Evolutionary conservation across 805 yeast genomes (phyloP).

Genomic region (Candida krabiensis): DNA sequence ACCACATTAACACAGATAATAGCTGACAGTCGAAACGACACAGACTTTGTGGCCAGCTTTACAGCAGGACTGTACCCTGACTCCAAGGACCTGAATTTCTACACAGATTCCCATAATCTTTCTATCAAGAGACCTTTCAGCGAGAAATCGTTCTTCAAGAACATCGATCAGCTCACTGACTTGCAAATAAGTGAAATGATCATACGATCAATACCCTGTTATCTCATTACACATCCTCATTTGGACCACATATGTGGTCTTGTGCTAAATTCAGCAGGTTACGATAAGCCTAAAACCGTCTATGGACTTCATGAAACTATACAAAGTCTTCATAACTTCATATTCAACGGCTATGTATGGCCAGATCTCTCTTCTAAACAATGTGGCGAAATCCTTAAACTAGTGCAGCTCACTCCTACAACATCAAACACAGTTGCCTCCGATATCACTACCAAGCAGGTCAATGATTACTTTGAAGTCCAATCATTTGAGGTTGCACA

Average conservation of each 20-base stretch:
- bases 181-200: conserved; percentile 23
- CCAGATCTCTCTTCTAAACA: conserved; percentile 56
- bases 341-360: conserved; percentile 81
- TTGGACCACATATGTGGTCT: conserved; percentile 75
- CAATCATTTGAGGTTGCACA: conserved; percentile 43
- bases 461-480: conserved; percentile 38
- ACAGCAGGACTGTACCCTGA: conserved; percentile 19
- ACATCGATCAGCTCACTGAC: conserved; percentile 5
- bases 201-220: conserved; percentile 39
- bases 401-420: neutral
- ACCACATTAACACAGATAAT: conserved; percentile 47
- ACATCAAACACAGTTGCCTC: neutral
- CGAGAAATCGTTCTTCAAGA: conserved; percentile 3
- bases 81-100: conserved; percentile 9
- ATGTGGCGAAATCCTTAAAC: conserved; percentile 23
- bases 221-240: conserved; percentile 78
- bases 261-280: conserved; percentile 68
- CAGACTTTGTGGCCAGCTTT: conserved; percentile 6
- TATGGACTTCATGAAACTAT: conserved; percentile 57
- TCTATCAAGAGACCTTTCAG: conserved; percentile 8
- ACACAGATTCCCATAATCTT: conserved; percentile 8
- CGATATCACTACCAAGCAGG: conserved; percentile 4
- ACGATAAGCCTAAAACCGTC: conserved; percentile 39
- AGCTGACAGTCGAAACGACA: conserved; percentile 6
- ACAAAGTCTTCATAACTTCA: conserved; percentile 47